A percentile compares a stretch with the other conserved stretches of the same genome.
Evolutionary conservation across 2,329 filamentous ascomycete genomes (phyloP).

Genomic region (Trichophyton mentagrophytes): DNA sequence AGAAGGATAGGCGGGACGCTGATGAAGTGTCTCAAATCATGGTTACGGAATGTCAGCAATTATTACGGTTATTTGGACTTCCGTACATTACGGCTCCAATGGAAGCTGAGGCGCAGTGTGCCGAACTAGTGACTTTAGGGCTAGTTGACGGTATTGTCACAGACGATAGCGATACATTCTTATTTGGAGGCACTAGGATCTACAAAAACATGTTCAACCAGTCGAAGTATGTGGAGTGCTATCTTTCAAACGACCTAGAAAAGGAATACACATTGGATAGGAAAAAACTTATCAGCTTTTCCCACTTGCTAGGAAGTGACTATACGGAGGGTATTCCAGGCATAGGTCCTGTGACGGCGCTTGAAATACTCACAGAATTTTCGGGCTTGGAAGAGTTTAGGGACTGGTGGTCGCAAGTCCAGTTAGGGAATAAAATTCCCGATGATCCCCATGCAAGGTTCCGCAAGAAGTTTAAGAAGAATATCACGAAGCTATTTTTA

Average conservation of each 20-base stretch:
- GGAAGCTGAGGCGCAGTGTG: slow-evolving; percentile 97
- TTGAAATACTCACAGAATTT: slow-evolving; percentile 92
- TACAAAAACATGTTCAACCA: slow-evolving; percentile 99
- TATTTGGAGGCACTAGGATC: slow-evolving; percentile 89
- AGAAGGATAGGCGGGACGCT: slow-evolving; percentile 87
- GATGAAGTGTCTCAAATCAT: slow-evolving; percentile 96
- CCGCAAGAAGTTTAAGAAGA: slow-evolving; percentile 74
- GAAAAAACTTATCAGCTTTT: slow-evolving; percentile 76
- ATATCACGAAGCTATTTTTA: slow-evolving; percentile 75
- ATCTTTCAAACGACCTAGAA: slow-evolving; percentile 69
- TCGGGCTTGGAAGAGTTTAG: slow-evolving; percentile 59
- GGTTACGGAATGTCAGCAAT: slow-evolving; percentile 86
- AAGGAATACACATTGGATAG: slow-evolving; percentile 78
- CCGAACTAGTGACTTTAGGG: slow-evolving; percentile 71
- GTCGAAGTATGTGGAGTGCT: slow-evolving; percentile 96
- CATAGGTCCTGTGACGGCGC: slow-evolving; percentile 83
- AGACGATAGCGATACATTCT: slow-evolving; percentile 89
- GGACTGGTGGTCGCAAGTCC: slow-evolving; percentile 76
- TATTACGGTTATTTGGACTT: slow-evolving; percentile 79
- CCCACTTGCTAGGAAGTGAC: slow-evolving; percentile 82
- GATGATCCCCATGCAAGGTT: slow-evolving; percentile 52
- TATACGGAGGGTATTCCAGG: slow-evolving; percentile 88
- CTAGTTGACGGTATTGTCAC: slow-evolving; percentile 96
- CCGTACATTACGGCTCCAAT: slow-evolving; percentile 96
- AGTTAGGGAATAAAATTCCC: slow-evolving; percentile 47